A percentile compares a stretch with the other conserved stretches of the same genome.
Conservation (phyloP, 1,284 basidiomycete genomes). For the Xerocomus amazonicus region DNA sequence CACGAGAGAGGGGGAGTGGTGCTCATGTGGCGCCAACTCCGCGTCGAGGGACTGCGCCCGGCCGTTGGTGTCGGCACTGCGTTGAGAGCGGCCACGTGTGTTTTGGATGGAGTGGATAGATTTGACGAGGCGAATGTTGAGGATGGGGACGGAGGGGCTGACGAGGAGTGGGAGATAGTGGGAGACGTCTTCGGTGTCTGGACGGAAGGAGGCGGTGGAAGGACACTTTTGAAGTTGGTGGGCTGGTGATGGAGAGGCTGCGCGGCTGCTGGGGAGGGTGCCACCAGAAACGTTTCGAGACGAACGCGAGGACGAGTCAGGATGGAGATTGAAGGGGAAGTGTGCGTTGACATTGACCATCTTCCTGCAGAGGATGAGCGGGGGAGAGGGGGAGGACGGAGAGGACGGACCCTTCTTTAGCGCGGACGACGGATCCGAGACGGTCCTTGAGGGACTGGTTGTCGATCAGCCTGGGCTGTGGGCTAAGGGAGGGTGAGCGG, state of each 20-base stretch:
- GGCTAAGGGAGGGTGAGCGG: conserved; percentile 16
- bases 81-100: conserved; percentile 25
- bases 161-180: conserved; percentile 11
- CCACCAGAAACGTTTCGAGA: conserved; percentile 30
- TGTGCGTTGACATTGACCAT: conserved; percentile 68
- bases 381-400: conserved; percentile 1
- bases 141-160: conserved; percentile 7
- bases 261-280: conserved; percentile 21
- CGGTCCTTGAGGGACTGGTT: conserved; percentile 52
- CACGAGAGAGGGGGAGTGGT: conserved; percentile 8
- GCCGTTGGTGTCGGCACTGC: conserved; percentile 11
- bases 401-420: conserved; percentile 56
- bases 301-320: conserved; percentile 42
- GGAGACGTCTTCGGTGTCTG: conserved; percentile 13
- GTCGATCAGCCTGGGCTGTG: conserved; percentile 40
- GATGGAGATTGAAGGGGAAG: conserved; percentile 64
- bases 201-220: conserved; percentile 23
- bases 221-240: conserved; percentile 18
- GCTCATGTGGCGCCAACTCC: background rate
- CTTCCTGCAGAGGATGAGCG: conserved; percentile 42
- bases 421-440: conserved; percentile 54
- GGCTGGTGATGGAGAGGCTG: conserved; percentile 20
- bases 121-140: conserved; percentile 28
- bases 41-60: conserved; percentile 1
- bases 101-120: conserved; percentile 6